Percentiles rank a stretch among this genome's conserved stretches.
phyloP scores from a whole-genome alignment of 208 protist genomes.

The Leishmania guyanensis region DNA sequence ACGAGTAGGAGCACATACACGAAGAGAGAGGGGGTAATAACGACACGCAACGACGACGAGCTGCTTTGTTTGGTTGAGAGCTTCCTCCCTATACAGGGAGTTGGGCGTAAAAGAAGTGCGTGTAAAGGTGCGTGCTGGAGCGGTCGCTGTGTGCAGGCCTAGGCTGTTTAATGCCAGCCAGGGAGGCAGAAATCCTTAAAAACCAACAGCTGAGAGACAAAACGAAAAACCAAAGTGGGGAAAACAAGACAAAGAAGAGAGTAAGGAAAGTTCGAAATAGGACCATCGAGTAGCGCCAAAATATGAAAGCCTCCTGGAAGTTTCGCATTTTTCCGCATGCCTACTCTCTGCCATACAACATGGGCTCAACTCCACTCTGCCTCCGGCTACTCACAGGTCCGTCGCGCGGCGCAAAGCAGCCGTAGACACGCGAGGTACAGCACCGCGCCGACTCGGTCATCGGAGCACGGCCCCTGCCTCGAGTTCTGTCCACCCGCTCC shows the following conservation, averaged over 20 bases:
- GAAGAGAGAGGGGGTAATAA: background rate
- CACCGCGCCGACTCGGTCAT: too few relatives aligned
- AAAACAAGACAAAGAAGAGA: constrained; percentile 7
- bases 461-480: too few relatives aligned
- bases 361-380: too few relatives aligned
- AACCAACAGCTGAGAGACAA: background rate
- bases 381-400: too few relatives aligned
- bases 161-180: background rate
- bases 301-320: background rate
- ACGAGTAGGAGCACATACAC: background rate
- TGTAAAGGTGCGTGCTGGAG: background rate
- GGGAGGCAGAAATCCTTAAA: background rate
- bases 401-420: too few relatives aligned
- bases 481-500: too few relatives aligned
- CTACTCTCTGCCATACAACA: too few relatives aligned
- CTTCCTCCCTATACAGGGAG: background rate
- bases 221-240: background rate
- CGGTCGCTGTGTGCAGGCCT: background rate
- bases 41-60: background rate
- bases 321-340: too few relatives aligned
- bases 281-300: too few relatives aligned
- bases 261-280: background rate
- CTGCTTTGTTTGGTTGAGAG: background rate
- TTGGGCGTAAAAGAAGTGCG: background rate
- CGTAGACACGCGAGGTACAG: too few relatives aligned